These are phyloP conservation scores for Solanum pimpinellifolium DNA, from an alignment of 257 asterid genomes.

Conservation along the genomic window DNA sequence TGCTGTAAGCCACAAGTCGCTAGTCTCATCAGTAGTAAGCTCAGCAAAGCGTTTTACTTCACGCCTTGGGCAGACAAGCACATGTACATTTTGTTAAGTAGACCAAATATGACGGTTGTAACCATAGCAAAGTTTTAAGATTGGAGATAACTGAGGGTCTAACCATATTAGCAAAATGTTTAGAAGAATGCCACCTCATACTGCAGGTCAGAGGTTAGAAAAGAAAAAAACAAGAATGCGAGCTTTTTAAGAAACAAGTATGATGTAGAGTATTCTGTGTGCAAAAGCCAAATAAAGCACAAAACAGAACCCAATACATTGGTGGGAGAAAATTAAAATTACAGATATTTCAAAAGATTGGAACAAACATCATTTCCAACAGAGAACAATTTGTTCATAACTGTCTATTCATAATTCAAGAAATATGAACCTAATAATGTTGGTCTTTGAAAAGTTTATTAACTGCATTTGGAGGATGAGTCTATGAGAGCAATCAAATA, in stretches of 20 bases:
- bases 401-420: neutral
- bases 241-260: neutral
- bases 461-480: neutral
- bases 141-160: neutral
- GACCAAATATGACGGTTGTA: constrained; percentile 9
- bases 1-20: constrained; percentile 75
- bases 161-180: neutral
- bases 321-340: neutral
- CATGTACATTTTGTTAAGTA: constrained; percentile 67
- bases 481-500: neutral
- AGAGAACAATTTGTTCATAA: neutral
- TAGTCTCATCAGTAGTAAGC: constrained; percentile 70
- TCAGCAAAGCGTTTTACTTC: constrained; percentile 68
- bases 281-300: neutral
- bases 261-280: neutral
- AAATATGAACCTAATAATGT: neutral
- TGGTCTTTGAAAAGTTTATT: neutral
- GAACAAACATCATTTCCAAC: neutral
- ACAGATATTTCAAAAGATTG: neutral
- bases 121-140: neutral
- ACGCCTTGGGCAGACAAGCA: constrained; percentile 91
- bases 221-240: neutral
- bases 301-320: neutral
- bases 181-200: neutral
- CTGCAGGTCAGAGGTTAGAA: neutral